Evolutionary conservation across 805 yeast species (phyloP).

Genomic region (Ogataea ramenticola): DNA sequence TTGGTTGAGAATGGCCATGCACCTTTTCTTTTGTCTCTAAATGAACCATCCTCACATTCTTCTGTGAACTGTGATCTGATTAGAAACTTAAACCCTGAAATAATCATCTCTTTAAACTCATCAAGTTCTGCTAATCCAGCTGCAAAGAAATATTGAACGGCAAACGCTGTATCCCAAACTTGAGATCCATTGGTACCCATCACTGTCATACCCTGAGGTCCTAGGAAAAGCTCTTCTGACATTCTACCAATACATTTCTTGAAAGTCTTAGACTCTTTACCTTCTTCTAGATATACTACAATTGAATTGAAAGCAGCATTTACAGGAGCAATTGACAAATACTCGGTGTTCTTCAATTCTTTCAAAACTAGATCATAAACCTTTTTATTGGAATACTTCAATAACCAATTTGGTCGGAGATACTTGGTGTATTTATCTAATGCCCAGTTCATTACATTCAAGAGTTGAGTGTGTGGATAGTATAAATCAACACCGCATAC

Average conservation of each 20-base stretch:
- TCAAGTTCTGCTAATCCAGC: constrained; percentile 73
- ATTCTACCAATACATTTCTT: constrained; percentile 47
- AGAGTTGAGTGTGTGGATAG: constrained; percentile 76
- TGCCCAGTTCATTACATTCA: constrained; percentile 54
- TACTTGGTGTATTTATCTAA: constrained; percentile 61
- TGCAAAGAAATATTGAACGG: constrained; percentile 71
- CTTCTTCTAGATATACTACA: constrained; percentile 65
- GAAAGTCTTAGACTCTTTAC: constrained; percentile 57
- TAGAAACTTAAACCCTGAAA: constrained; percentile 62
- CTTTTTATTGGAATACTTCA: constrained; percentile 39
- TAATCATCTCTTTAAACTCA: constrained; percentile 56
- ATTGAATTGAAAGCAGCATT: constrained; percentile 78
- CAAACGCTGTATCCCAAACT: constrained; percentile 94
- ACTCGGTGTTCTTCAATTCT: constrained; percentile 72
- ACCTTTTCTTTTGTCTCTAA: constrained; percentile 77
- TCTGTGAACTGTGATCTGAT: constrained; percentile 79
- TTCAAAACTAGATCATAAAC: constrained; percentile 61
- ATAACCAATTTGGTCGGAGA: constrained; percentile 72
- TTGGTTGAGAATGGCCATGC: constrained; percentile 97
- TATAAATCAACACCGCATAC: constrained; percentile 91
- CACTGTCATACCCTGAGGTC: constrained; percentile 84
- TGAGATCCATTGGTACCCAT: constrained; percentile 98
- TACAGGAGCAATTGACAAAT: constrained; percentile 89
- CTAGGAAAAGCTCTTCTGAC: constrained; percentile 74
- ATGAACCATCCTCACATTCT: constrained; percentile 70